Evolutionary conservation across 2,329 filamentous ascomycete genomes (phyloP).

Genomic region (Botrytis tulipae): DNA sequence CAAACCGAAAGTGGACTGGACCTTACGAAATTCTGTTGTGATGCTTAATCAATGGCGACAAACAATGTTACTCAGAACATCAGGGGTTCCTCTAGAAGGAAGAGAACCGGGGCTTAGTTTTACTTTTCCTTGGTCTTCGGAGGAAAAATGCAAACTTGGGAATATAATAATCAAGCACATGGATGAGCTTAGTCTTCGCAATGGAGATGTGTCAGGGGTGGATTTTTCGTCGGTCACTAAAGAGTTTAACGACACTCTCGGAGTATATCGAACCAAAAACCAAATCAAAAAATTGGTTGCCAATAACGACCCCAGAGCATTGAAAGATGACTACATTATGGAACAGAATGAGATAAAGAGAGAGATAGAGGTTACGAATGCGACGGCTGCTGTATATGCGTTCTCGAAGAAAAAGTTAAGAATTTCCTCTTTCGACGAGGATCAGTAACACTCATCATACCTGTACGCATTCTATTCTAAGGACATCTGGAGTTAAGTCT

Average conservation of each 20-base stretch:
- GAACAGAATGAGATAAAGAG: background rate
- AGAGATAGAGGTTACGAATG: accelerated
- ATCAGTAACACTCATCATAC: background rate
- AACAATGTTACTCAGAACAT: background rate
- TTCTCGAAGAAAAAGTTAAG: background rate
- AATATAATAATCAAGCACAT: background rate
- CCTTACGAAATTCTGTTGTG: background rate
- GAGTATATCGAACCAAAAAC: background rate
- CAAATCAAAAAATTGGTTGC: background rate
- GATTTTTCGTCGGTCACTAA: background rate
- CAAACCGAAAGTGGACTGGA: background rate
- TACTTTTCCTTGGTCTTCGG: background rate
- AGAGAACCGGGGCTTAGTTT: accelerated
- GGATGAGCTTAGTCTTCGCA: background rate
- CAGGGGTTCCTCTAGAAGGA: background rate
- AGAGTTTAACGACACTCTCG: background rate
- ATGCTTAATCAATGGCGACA: background rate
- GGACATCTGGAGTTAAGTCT: background rate
- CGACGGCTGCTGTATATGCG: no score
- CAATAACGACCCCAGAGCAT: background rate
- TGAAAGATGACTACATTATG: background rate
- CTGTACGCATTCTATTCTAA: background rate
- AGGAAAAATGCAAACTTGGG: background rate
- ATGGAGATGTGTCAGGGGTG: background rate
- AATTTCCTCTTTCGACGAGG: background rate